Evolutionary conservation across 495 filamentous ascomycete species (phyloP).

Genomic region (Haplographium delicatum): DNA sequence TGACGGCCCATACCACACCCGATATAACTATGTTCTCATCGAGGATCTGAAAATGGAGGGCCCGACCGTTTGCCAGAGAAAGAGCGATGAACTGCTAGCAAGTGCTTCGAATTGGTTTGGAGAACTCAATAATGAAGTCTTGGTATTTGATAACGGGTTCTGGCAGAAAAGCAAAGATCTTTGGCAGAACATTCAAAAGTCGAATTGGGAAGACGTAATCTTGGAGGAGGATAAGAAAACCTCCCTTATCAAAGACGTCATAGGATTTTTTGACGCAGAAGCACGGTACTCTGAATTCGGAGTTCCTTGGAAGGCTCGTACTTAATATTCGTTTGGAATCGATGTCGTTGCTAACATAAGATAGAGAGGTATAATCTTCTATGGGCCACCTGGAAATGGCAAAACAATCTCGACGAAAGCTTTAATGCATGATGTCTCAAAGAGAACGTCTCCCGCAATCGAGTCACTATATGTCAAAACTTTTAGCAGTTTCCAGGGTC

Average conservation of each 20-base stretch:
- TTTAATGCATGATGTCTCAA: slow-evolving; percentile 52
- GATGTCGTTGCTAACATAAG: too few relatives aligned
- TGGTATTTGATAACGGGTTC: slow-evolving; percentile 54
- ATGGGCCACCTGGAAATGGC: slow-evolving; percentile 58
- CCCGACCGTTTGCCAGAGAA: slow-evolving; percentile 15
- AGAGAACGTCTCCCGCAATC: slow-evolving; percentile 29
- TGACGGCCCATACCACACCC: slow-evolving; percentile 31
- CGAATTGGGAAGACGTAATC: slow-evolving; percentile 60
- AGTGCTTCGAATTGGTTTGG: slow-evolving; percentile 42
- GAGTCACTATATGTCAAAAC: slow-evolving; percentile 53
- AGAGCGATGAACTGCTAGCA: slow-evolving; percentile 47
- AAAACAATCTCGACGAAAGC: slow-evolving; percentile 69
- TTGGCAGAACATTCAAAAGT: slow-evolving; percentile 48
- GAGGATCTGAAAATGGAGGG: slow-evolving; percentile 6
- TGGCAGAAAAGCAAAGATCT: slow-evolving; percentile 59
- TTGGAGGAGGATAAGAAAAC: slow-evolving; percentile 58
- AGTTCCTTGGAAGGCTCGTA: slow-evolving; percentile 54
- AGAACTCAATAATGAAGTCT: slow-evolving; percentile 56
- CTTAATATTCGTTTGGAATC: too few relatives aligned
- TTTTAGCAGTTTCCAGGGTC: slow-evolving; percentile 34
- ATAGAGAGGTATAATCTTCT: slow-evolving; percentile 50
- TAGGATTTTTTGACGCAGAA: slow-evolving; percentile 51
- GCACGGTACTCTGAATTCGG: slow-evolving; percentile 50
- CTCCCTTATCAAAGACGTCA: slow-evolving; percentile 51
- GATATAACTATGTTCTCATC: slow-evolving; percentile 47